Evolutionary conservation across 2,329 filamentous ascomycete species (phyloP).

Genomic region (Epichloe hybrida): DNA sequence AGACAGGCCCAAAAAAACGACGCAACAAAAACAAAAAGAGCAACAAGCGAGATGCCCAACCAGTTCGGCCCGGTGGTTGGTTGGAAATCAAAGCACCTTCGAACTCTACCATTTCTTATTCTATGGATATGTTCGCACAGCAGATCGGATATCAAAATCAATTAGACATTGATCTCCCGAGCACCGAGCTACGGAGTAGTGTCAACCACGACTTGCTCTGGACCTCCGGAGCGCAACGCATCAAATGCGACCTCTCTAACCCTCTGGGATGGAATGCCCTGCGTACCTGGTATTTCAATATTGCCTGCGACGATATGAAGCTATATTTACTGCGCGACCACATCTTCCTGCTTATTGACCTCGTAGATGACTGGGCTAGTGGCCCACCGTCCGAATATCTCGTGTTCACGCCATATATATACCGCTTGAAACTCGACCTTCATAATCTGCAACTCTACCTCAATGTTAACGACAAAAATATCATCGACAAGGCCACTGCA

Average conservation of each 20-base stretch:
- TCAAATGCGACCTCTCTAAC: conserved; percentile 76
- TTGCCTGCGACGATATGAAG: conserved; percentile 62
- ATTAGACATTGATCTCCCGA: conserved; percentile 65
- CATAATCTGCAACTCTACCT: conserved; percentile 64
- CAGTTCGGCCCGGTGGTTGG: conserved; percentile 79
- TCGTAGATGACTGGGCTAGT: conserved; percentile 82
- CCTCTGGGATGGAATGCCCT: conserved; percentile 76
- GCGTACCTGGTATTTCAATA: conserved; percentile 72
- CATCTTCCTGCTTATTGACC: conserved; percentile 76
- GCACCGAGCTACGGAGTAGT: conserved; percentile 73
- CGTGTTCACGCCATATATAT: conserved; percentile 80
- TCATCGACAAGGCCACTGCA: conserved; percentile 86
- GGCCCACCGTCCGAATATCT: conserved; percentile 79
- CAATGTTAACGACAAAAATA: conserved; percentile 94
- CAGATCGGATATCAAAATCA: conserved; percentile 56
- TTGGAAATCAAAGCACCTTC: conserved; percentile 69
- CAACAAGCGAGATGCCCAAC: conserved; percentile 37
- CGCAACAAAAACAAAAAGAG: conserved; percentile 47
- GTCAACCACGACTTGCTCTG: conserved; percentile 92
- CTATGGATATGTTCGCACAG: conserved; percentile 80
- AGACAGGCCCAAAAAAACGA: conserved; percentile 39
- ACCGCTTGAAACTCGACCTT: conserved; percentile 64
- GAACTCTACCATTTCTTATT: conserved; percentile 71
- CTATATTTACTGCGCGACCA: conserved; percentile 87
- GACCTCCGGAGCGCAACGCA: conserved; percentile 59